Percentiles rank a stretch among this genome's conserved stretches.
Evolutionary conservation across 495 filamentous ascomycete species (phyloP).

Genomic region (Lentithecium fluviatile): DNA sequence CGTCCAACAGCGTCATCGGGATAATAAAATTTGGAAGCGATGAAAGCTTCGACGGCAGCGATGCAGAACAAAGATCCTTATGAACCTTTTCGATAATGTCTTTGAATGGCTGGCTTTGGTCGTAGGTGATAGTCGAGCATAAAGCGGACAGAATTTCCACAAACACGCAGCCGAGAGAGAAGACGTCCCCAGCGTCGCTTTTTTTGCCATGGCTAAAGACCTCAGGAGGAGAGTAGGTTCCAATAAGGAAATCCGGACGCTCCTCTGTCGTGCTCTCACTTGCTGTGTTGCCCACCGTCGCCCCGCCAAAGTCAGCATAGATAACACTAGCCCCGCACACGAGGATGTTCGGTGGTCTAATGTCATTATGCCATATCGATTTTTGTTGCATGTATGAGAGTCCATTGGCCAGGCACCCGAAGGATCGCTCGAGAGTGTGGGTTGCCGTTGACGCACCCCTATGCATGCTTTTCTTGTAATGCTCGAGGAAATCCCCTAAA

Average conservation of each 20-base stretch:
- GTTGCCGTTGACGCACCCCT: not conserved
- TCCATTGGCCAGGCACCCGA: constrained; percentile 14
- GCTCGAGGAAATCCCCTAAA: constrained; percentile 1
- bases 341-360: constrained; percentile 26
- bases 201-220: not conserved
- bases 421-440: not conserved
- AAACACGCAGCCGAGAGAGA: not conserved
- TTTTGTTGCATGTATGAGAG: constrained; percentile 17
- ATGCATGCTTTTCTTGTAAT: not conserved
- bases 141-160: not conserved
- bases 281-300: not conserved
- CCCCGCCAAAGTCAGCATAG: constrained; percentile 23
- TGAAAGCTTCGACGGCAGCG: no score
- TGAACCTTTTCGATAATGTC: no score
- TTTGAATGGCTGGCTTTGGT: no score
- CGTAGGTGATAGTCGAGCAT: no score
- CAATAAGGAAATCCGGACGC: not conserved
- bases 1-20: no score
- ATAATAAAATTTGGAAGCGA: no score
- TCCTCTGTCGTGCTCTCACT: constrained; percentile 1
- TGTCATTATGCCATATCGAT: constrained; percentile 25
- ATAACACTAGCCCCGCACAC: constrained; percentile 1
- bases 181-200: not conserved
- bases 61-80: no score
- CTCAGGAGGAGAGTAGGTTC: constrained; percentile 20